Evolutionary conservation across 352 stramenopile species (phyloP).

Genomic region (Globisporangium spiculum): DNA sequence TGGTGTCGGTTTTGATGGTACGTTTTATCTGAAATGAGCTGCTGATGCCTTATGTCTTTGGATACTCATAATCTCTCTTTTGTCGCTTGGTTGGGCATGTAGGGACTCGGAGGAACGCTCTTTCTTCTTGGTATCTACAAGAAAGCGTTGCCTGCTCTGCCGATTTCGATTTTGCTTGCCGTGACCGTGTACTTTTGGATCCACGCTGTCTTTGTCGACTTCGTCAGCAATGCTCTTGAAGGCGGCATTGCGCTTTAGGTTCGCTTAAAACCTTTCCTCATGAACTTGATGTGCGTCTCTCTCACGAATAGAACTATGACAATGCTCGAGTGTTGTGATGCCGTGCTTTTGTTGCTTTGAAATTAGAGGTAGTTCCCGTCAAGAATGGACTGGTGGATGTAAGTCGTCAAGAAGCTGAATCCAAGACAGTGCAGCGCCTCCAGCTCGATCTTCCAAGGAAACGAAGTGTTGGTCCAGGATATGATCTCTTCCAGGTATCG

Average conservation of each 20-base stretch:
- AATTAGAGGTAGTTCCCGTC: slow-evolving; percentile 36
- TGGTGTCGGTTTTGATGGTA: slow-evolving; percentile 93
- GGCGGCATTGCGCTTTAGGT: slow-evolving; percentile 25
- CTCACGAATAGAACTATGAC: slow-evolving; percentile 8
- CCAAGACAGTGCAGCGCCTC: slow-evolving; percentile 76
- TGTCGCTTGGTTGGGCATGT: background rate
- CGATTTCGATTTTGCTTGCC: slow-evolving; percentile 90
- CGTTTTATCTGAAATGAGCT: background rate
- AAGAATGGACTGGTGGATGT: slow-evolving; percentile 49
- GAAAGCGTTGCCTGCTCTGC: slow-evolving; percentile 94
- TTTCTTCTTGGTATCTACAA: slow-evolving; percentile 95
- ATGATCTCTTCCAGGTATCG: slow-evolving; percentile 51
- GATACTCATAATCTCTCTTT: slow-evolving; percentile 5
- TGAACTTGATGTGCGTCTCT: background rate
- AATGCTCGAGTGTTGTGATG: slow-evolving; percentile 8
- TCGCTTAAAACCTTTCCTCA: slow-evolving; percentile 3
- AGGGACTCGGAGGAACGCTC: slow-evolving; percentile 93
- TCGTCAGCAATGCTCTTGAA: slow-evolving; percentile 40
- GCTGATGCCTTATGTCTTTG: background rate
- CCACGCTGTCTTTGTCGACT: slow-evolving; percentile 67
- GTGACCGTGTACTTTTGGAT: slow-evolving; percentile 84
- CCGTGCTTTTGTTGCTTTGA: background rate
- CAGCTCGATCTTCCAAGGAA: slow-evolving; percentile 80
- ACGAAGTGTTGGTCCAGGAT: slow-evolving; percentile 36
- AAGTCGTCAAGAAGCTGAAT: slow-evolving; percentile 68